Conservation (phyloP, 345 rosid species). For the Fremontodendron californicum region DNA sequence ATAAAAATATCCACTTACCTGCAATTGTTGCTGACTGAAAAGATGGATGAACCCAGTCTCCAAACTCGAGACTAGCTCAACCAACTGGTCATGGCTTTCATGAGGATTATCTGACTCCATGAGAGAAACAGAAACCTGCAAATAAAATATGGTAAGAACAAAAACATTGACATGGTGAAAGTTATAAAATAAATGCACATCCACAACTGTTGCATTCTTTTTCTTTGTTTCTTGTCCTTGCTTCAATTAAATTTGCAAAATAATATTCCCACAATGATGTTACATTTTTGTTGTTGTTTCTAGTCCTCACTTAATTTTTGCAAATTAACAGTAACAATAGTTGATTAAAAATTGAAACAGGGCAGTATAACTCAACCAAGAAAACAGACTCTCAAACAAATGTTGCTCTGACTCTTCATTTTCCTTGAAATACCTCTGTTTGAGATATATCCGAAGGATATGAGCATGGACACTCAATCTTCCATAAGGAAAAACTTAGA, state of each 20-base stretch:
- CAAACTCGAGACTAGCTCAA: conserved; percentile 69
- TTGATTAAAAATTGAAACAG: background rate
- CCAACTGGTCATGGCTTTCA: conserved; percentile 69
- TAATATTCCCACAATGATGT: background rate
- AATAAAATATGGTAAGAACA: background rate
- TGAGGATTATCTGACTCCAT: conserved; percentile 63
- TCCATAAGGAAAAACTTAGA: background rate
- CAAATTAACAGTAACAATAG: background rate
- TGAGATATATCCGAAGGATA: background rate
- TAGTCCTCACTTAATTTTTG: background rate
- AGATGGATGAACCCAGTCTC: conserved; percentile 70
- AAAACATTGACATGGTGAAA: background rate
- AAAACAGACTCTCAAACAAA: background rate
- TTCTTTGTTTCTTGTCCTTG: background rate
- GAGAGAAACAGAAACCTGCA: conserved; percentile 76
- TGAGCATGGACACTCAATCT: background rate
- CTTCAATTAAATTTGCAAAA: background rate
- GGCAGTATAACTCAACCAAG: background rate
- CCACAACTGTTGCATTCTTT: background rate
- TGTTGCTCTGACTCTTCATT: background rate
- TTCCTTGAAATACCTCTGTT: too few relatives aligned
- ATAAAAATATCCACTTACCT: conserved; percentile 43
- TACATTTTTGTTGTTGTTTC: background rate
- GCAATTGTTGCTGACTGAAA: conserved; percentile 86
- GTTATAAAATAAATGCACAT: conserved; percentile 2